A percentile compares a stretch with the other conserved stretches of the same genome.
Evolutionary conservation across 345 rosid species (phyloP).

Genomic region (Psidium friedrichsthalianum): DNA sequence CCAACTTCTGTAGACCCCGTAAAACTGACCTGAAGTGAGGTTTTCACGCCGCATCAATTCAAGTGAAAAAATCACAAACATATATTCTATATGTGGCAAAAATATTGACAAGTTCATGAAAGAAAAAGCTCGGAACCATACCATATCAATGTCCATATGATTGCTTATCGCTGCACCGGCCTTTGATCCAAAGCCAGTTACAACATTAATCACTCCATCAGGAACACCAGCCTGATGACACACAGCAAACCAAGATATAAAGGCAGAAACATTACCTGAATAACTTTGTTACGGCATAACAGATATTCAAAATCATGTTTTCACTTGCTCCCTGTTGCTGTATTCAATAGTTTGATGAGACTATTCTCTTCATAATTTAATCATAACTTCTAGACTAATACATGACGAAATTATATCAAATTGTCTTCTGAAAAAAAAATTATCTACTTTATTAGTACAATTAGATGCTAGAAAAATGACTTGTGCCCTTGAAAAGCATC

Average conservation of each 20-base stretch:
- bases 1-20: slow-evolving; percentile 85
- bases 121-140: background rate
- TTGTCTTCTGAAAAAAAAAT: background rate
- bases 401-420: background rate
- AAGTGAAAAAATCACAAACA: background rate
- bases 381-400: background rate
- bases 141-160: slow-evolving; percentile 84
- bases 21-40: slow-evolving; percentile 44
- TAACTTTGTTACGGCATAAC: background rate
- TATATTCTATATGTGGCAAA: background rate
- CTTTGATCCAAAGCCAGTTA: slow-evolving; percentile 59
- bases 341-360: background rate
- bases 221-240: slow-evolving; percentile 66
- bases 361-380: background rate
- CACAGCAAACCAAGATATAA: background rate
- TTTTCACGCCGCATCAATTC: background rate
- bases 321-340: background rate
- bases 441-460: background rate
- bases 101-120: background rate
- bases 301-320: background rate
- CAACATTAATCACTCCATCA: slow-evolving; percentile 72
- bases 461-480: background rate
- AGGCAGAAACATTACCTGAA: background rate
- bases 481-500: background rate
- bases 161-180: slow-evolving; percentile 78